Base-by-base conservation (phyloP, 2,329 filamentous ascomycete genomes). In the Nigrospora osmanthi region DNA sequence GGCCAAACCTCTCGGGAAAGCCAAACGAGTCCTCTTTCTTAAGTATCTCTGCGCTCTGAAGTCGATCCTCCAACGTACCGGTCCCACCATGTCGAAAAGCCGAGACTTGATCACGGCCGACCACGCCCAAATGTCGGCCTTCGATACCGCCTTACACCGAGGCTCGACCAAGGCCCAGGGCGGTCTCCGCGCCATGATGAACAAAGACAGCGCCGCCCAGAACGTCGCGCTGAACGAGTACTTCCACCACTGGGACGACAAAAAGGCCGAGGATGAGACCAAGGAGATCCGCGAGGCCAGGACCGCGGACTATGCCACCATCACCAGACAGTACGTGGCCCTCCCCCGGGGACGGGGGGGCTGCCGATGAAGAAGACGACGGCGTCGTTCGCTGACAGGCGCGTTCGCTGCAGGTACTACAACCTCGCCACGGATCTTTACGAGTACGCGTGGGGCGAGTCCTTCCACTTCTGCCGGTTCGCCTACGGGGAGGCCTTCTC, bases 171-270 rank as follows among this genome's bases (percentile, higher is more conserved):
- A 72, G 53, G 68, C 71, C 32, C 62, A 69, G 44, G 78, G 74
- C 55, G 78, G 80, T 45, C 72, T 86, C 55, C 64, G 70, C 51
- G 80, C 83, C 49, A 80, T 86, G 76, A 64, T 84, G 58, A 71
- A 71, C 58, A 87, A 88, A 67, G 78, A 86, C 62, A 70, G 73
- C 50, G 68, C 66, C 19, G 82, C 83, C 7, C 81, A 87, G 56
- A 78, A 83, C 60, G 76, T 78, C 43, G 83, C 83, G 37, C 73
- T 85, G 19, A 81, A 86, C 55, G 81, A 86, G 61, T 88, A 88
- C 68, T 87, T 87, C 71, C 87, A 87, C 72, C 84, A 87, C 61
- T 88, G 82, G 81, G 83, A 87, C 66, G 80, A 85, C 67, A 85
- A 87, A 66, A 62, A 65, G 43, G 79, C 80, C 40, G 74, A 66